These are phyloP conservation scores for Claviceps sp. DNA, from an alignment of 2,329 filamentous ascomycete genomes.

Conservation along the genomic window DNA sequence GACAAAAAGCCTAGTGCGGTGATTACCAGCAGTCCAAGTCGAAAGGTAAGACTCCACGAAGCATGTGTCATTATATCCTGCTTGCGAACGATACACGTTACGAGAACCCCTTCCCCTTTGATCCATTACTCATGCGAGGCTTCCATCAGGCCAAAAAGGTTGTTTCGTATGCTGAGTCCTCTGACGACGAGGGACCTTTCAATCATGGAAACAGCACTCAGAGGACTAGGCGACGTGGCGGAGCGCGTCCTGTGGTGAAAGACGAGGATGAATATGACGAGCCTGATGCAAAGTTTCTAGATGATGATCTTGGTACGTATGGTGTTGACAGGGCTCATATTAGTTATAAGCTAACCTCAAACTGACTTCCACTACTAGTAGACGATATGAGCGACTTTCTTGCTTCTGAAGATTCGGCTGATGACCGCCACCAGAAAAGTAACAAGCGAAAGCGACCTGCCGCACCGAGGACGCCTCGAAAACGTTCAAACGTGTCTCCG, in stretches of 20 bases:
- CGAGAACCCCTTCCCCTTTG: too few relatives aligned
- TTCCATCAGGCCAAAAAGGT: constrained; percentile 34
- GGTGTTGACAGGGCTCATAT: too few relatives aligned
- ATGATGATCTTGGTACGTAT: constrained; percentile 22
- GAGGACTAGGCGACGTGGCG: constrained; percentile 24
- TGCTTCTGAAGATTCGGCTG: constrained; percentile 75
- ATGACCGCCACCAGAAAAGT: constrained; percentile 33
- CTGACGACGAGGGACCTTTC: constrained; percentile 66
- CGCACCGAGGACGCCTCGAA: constrained; percentile 41
- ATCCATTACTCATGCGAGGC: background rate
- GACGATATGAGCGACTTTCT: constrained; percentile 78
- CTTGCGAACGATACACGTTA: too few relatives aligned
- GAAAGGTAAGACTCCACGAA: constrained; percentile 47
- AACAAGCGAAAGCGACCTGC: constrained; percentile 65
- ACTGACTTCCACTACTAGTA: constrained; percentile 13
- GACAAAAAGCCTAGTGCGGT: constrained; percentile 10
- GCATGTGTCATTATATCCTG: too few relatives aligned
- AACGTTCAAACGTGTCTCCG: constrained; percentile 45
- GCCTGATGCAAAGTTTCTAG: constrained; percentile 41
- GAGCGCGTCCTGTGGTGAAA: constrained; percentile 45
- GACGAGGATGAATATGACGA: constrained; percentile 61
- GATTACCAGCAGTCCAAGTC: constrained; percentile 57
- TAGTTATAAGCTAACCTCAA: background rate
- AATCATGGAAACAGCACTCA: constrained; percentile 26
- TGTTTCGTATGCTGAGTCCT: constrained; percentile 76